Conservation (phyloP, 75 land plant genomes). For the Selaginella tamariscina region DNA sequence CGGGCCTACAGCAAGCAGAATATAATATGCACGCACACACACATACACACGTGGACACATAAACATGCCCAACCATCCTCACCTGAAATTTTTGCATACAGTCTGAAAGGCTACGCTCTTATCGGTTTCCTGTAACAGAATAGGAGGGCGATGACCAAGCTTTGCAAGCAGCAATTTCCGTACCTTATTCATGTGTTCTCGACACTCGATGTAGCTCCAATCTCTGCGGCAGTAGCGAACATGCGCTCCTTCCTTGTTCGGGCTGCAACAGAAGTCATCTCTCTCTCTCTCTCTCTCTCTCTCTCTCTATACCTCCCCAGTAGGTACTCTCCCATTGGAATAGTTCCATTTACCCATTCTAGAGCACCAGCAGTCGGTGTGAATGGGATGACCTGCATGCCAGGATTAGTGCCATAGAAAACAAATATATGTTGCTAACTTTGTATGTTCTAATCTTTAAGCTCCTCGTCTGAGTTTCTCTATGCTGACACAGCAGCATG, state of each 20-base stretch:
- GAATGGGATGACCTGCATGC: constrained; percentile 79
- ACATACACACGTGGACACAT: background rate
- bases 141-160: background rate
- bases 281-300: no score
- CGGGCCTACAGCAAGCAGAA: constrained; percentile 53
- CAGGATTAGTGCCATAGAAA: background rate
- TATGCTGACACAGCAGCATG: constrained; percentile 58
- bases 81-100: background rate
- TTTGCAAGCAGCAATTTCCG: constrained; percentile 12
- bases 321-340: constrained; percentile 93
- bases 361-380: constrained; percentile 99
- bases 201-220: constrained; percentile 68
- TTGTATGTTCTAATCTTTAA: constrained; percentile 83
- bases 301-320: constrained; percentile 68
- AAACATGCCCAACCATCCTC: background rate
- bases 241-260: constrained; percentile 86
- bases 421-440: constrained; percentile 35
- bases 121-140: background rate
- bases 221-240: constrained; percentile 78
- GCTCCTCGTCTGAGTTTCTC: constrained; percentile 69
- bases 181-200: constrained; percentile 74
- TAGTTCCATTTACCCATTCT: constrained; percentile 99
- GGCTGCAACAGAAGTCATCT: constrained; percentile 26
- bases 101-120: background rate
- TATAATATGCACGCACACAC: constrained; percentile 1